Evolutionary conservation across 768 basidiomycete genomes (phyloP), one percentile per base, ranked within the genome.

Genomic region (Lentinula guzmanii): DNA sequence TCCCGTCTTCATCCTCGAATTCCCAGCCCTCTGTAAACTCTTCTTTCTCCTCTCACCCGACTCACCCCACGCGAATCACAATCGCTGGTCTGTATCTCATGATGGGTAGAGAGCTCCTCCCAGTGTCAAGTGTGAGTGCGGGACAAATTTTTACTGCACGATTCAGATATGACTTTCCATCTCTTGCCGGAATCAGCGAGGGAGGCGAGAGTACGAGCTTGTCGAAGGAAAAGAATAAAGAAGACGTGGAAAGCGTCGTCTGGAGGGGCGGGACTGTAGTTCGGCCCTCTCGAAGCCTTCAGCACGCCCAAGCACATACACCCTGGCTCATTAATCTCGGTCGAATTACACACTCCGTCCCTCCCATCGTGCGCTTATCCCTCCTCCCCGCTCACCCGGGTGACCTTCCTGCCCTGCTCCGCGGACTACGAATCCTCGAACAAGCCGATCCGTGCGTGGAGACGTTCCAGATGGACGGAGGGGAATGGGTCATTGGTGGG

Each of bases 401-500:
- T 6, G 93, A 98, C 69, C 90, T 98, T 86, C 88, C 86, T 1
- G 94, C 92, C 70, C 79, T 99, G 24, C 82, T 98, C 50, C 82
- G 81, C 41, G 97, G 97, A 1, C 77, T 99, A 59, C 91, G 90
- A 65, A 77, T 98, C 11, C 84, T 99, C 37, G 90, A 89, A 65
- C 95, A 98, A 70, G 89, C 95, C 4, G 97, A 98, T 75, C 96
- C 97, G 1, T 98, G 95, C 65, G 95, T 96, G 4, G 94, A 98
- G 70, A 95, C 92, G 0, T 95, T 98, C 71, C 95, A 98, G 66
- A 97, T 98, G 73, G 86, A 93, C 67, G 97, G 95, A 0, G 97
- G 97, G 35, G 97, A 99, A 71, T 90, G 97, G 71, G 97, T 99
- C 60, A 97, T 99, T 64, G 74, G 98, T 62, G 92, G 92, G 2